Evolutionary conservation across 2,329 filamentous ascomycete species (phyloP).

Genomic region (Davidsoniella australis): DNA sequence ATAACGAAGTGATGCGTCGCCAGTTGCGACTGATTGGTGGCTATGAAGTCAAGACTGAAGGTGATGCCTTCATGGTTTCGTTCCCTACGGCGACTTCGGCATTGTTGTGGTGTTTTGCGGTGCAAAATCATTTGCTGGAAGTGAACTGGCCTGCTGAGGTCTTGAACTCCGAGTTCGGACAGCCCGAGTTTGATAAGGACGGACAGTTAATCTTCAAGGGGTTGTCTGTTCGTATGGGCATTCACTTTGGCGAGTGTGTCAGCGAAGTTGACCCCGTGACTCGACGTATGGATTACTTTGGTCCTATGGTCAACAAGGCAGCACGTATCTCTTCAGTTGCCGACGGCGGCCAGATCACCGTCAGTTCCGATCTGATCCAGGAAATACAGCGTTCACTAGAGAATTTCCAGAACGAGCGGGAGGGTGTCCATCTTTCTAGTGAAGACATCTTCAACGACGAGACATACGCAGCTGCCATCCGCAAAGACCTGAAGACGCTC

Average conservation of each 20-base stretch:
- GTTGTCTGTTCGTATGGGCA: conserved; percentile 90
- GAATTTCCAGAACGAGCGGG: conserved; percentile 57
- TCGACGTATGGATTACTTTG: conserved; percentile 97
- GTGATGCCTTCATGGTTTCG: conserved; percentile 97
- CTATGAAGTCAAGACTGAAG: conserved; percentile 99
- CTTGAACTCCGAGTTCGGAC: conserved; percentile 67
- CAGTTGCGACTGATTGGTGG: conserved; percentile 87
- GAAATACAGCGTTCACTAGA: conserved; percentile 87
- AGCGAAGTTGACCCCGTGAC: conserved; percentile 94
- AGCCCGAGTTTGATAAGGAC: conserved; percentile 67
- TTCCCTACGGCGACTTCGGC: conserved; percentile 93
- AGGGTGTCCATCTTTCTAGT: not conserved
- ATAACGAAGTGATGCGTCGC: conserved; percentile 92
- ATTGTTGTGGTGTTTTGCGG: conserved; percentile 88
- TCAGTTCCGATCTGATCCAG: conserved; percentile 90
- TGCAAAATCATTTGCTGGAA: conserved; percentile 74
- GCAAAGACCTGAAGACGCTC: conserved; percentile 71
- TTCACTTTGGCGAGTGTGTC: conserved; percentile 87
- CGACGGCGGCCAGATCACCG: conserved; percentile 91
- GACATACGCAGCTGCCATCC: conserved; percentile 55
- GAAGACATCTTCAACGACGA: conserved; percentile 61
- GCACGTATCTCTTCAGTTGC: conserved; percentile 86
- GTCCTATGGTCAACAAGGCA: conserved; percentile 96
- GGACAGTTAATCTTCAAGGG: conserved; percentile 84
- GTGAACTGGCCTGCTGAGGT: conserved; percentile 90